A percentile compares a stretch with the other conserved stretches of the same genome.
phyloP scores from a whole-genome alignment of 2,329 filamentous ascomycete species.

The Coniochaeta ligniaria region DNA sequence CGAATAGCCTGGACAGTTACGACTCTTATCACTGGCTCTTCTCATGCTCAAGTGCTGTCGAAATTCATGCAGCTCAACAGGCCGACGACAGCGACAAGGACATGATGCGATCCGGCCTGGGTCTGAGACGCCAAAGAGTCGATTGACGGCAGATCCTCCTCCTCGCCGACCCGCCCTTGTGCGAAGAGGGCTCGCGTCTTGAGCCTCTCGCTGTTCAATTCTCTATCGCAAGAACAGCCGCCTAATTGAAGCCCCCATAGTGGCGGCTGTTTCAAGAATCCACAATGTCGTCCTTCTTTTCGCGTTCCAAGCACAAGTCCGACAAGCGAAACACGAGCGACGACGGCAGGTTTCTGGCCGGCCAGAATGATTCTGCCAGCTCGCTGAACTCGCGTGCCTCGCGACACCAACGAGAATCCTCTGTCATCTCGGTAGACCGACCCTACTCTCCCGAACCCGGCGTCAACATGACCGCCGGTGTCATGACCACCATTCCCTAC shows the following conservation, averaged over 20 bases:
- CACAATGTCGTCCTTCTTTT: slow-evolving; percentile 65
- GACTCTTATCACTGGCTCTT: not conserved
- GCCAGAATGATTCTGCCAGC: slow-evolving; percentile 54
- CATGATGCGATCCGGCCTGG: slow-evolving; percentile 33
- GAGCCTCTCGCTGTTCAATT: not conserved
- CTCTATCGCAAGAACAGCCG: slow-evolving; percentile 4
- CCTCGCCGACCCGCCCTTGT: not conserved
- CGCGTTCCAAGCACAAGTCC: slow-evolving; percentile 74
- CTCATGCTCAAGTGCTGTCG: slow-evolving; percentile 1
- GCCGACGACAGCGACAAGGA: slow-evolving; percentile 13
- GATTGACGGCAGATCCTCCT: slow-evolving; percentile 25
- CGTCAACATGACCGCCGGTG: slow-evolving; percentile 68
- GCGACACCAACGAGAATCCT: slow-evolving; percentile 68
- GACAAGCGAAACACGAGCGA: slow-evolving; percentile 56
- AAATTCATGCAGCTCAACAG: slow-evolving; percentile 20
- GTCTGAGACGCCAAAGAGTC: slow-evolving; percentile 29
- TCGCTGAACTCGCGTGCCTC: slow-evolving; percentile 62
- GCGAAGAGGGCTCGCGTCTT: not conserved
- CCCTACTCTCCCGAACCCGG: slow-evolving; percentile 57
- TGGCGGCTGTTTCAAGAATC: slow-evolving; percentile 20
- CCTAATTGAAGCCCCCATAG: slow-evolving; percentile 14
- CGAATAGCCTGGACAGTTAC: not conserved
- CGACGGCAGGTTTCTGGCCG: slow-evolving; percentile 46
- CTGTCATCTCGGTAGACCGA: slow-evolving; percentile 63
- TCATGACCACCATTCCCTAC: slow-evolving; percentile 85